Evolutionary conservation across 371 early-diverging fungal genomes (phyloP), one percentile per base, ranked within the genome.

Genomic region (Thermomucor indicae-seudaticae): DNA sequence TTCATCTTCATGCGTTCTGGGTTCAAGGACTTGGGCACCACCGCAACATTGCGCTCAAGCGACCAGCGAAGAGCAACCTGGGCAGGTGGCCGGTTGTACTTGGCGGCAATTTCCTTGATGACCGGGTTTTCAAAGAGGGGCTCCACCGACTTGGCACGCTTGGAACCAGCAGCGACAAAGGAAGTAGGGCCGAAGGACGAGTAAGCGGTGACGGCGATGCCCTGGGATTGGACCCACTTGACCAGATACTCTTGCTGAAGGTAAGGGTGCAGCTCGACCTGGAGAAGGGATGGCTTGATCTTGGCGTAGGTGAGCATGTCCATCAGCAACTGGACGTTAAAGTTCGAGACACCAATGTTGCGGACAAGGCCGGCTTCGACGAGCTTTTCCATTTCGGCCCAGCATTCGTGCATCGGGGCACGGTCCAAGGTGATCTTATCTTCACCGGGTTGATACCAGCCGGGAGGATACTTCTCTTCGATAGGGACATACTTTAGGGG

Each of bases 261-360:
- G 53, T 84, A 84, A 6, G 87, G 88, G 57, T 86, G 84, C 12
- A 81, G 61, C 53, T 89, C 83, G 35, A 78, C 65, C 69, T 91
- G 90, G 10, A 71, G 54, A 43, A 76, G 64, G 0, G 71, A 60
- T 22, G 75, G 77, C 38, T 57, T 65, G 53, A 78, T 61, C 49
- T 66, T 70, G 22, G 75, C 78, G 54, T 77, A 75, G 1, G 67
- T 65, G 34, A 78, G 51, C 45, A 78, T 46, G 43, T 77, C 74
- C 68, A 69, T 66, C 49, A 78, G 49, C 24, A 72, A 49, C 14
- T 65, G 51, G 16, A 64, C 64, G n/a, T 63, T 57, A 40, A 74
- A 78, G 60, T 82, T 82, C 48, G 78, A 74, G 11, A 80, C 64
- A 37, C 83, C 80, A 65, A 82, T 81, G 57, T 73, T 62, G 45